Conservation (phyloP, 2,329 filamentous ascomycete species). For the Coniochaeta sp. region DNA sequence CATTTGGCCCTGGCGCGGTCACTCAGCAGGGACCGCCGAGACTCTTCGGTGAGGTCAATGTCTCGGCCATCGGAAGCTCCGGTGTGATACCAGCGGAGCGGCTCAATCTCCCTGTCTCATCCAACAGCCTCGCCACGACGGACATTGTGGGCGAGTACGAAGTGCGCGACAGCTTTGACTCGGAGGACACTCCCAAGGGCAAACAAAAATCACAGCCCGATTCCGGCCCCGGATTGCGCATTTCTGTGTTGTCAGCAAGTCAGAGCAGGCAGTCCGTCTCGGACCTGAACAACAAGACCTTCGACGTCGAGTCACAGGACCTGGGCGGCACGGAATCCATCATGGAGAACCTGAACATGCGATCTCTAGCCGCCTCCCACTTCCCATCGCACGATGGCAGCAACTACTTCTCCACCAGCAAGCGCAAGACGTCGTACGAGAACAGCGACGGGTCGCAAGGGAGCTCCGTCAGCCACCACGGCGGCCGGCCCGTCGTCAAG, state of each 20-base stretch:
- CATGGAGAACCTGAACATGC: constrained; percentile 35
- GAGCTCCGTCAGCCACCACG: constrained; percentile 15
- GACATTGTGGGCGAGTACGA: constrained; percentile 32
- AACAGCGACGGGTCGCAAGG: constrained; percentile 45
- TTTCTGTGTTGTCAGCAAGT: constrained; percentile 19
- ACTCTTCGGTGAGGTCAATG: constrained; percentile 49
- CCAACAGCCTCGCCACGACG: constrained; percentile 22
- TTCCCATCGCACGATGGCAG: constrained; percentile 14
- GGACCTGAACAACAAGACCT: constrained; percentile 43
- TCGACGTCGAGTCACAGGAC: constrained; percentile 48
- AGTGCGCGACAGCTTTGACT: constrained; percentile 40
- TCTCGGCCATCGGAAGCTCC: constrained; percentile 46
- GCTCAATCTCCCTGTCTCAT: constrained; percentile 38
- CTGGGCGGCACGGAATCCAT: constrained; percentile 43
- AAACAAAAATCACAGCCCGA: constrained; percentile 13
- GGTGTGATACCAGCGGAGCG: constrained; percentile 40
- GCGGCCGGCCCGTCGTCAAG: constrained; percentile 50
- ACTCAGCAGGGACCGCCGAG: constrained; percentile 22
- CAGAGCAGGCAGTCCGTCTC: constrained; percentile 35
- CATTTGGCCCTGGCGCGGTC: constrained; percentile 47
- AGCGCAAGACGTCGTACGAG: constrained; percentile 46
- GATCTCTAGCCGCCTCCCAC: constrained; percentile 23
- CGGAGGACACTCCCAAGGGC: constrained; percentile 28
- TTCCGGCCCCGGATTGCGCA: constrained; percentile 8
- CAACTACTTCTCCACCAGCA: constrained; percentile 36